Percentiles rank a stretch among this genome's conserved stretches.
phyloP scores from a whole-genome alignment of 2,329 filamentous ascomycete species.

The Lasiodiplodia sp. region DNA sequence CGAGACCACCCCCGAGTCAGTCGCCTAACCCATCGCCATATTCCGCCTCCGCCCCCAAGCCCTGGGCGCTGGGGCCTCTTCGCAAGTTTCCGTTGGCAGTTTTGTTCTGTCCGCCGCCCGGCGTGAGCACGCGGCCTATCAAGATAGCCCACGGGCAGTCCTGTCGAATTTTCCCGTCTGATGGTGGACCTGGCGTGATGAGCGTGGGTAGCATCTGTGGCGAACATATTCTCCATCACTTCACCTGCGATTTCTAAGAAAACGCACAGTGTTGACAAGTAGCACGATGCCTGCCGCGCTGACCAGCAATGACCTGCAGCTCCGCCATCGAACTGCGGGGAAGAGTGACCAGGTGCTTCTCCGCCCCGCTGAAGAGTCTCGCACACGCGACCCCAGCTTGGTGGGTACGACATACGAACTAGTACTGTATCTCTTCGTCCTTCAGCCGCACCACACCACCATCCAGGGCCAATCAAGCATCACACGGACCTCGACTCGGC shows the following conservation, averaged over 20 bases:
- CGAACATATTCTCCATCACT: not conserved
- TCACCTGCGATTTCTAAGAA: not conserved
- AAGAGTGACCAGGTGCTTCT: not conserved
- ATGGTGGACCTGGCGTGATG: not conserved
- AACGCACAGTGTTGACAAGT: not conserved
- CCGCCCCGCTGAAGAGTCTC: not conserved
- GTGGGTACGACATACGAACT: not conserved
- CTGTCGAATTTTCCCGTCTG: not conserved
- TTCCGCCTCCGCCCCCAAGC: not conserved
- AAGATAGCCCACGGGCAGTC: conserved; percentile 1
- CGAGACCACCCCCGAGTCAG: conserved; percentile 15
- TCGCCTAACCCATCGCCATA: not conserved
- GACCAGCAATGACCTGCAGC: conserved; percentile 14
- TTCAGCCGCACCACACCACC: conserved; percentile 11
- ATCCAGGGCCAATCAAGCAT: not conserved
- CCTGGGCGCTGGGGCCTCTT: not conserved
- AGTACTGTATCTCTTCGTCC: not conserved
- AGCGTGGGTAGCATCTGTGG: not conserved
- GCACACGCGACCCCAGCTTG: conserved; percentile 1
- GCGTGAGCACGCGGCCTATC: conserved; percentile 4
- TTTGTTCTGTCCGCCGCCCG: conserved; percentile 11
- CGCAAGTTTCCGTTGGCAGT: conserved; percentile 15
- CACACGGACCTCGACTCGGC: conserved; percentile 12
- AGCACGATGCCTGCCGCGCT: conserved; percentile 1
- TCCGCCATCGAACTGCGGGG: not conserved